A percentile compares a stretch with the other conserved stretches of the same genome.
Evolutionary conservation across 2,329 filamentous ascomycete genomes (phyloP).

Genomic region (Penicillium sp.): DNA sequence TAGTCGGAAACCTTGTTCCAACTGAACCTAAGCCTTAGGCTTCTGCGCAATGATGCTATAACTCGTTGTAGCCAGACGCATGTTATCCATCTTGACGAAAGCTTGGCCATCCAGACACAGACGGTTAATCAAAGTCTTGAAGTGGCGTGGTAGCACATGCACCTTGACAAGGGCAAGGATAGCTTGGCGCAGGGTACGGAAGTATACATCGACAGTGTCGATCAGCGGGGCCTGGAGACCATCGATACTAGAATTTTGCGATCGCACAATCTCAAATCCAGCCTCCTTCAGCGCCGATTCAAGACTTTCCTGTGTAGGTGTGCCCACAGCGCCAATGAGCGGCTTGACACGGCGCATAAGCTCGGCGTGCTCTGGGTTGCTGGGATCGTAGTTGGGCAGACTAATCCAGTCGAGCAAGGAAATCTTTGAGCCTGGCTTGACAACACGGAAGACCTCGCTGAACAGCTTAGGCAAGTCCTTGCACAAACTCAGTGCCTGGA

Average conservation of each 20-base stretch:
- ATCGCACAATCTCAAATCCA: conserved; percentile 50
- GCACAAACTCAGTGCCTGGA: conserved; percentile 57
- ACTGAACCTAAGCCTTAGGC: conserved; percentile 23
- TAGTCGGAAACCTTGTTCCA: background rate
- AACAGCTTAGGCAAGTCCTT: conserved; percentile 51
- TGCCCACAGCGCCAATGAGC: conserved; percentile 56
- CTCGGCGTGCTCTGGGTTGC: conserved; percentile 49
- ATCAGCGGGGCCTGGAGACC: conserved; percentile 55
- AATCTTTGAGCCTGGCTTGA: conserved; percentile 53
- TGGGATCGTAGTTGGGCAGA: conserved; percentile 50
- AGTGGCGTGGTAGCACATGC: conserved; percentile 50
- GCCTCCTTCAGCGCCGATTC: conserved; percentile 49
- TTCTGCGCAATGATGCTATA: conserved; percentile 56
- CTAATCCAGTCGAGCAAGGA: conserved; percentile 56
- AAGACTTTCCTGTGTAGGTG: conserved; percentile 50
- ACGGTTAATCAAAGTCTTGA: conserved; percentile 55
- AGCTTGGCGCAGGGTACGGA: conserved; percentile 51
- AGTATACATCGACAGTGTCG: conserved; percentile 56
- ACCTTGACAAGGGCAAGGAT: conserved; percentile 52
- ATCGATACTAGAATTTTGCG: conserved; percentile 54
- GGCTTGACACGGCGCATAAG: conserved; percentile 58
- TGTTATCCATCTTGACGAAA: conserved; percentile 57
- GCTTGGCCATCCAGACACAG: conserved; percentile 55
- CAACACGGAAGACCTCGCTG: conserved; percentile 50
- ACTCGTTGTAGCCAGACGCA: conserved; percentile 54